Base-by-base conservation (phyloP, 148 eudicot species). In the Rhododendron griersonianum region DNA sequence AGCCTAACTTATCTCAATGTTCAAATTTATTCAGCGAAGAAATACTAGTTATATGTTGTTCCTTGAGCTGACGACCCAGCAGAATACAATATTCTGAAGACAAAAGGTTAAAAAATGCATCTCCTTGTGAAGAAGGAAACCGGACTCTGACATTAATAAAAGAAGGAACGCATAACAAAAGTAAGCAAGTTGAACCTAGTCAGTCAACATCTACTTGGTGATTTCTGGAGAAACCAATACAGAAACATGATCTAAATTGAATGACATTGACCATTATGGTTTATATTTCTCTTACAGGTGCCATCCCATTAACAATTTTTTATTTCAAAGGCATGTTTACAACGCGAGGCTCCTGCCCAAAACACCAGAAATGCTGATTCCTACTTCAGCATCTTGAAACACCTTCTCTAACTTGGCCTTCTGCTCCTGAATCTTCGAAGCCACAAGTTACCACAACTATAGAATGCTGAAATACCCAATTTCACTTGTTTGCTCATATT, bases 391-490 rank as follows among this genome's bases (percentile, higher is more conserved):
- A 80, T 50, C 21, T 51, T 30, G 82, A 51, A 80, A 47, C n/a
- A 79, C 19, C 61, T 28, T 19, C 63, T 21, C 57, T 79, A 18
- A 18, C 80, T 41, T 77, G 21, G 30, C 81, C 57, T 11, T 9
- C 81, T n/a, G 19, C 23, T 79, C 10, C 82, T 5, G 39, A 50
- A 80, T n/a, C 21, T 80, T 30, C 5, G 1, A 50, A 51, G 7
- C 75, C 74, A 69, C 75, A 69, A 69, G 37, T 69, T 69, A 30
- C 61, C 63, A 80, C 82, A 78, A 44, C 55, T 79, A 55, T 13
- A 47, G 47, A 18, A 77, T 21, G 47, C 81, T 47, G 35, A 78
- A 79, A 13, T 79, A n/a, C 57, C 18, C 10, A 11, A 80, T 48
- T 51, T 50, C 53, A 50, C 82, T 28, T 3, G 3, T 13, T 35